phyloP scores from a whole-genome alignment of 2,329 filamentous ascomycete species.

The Aspergillus fischeri region DNA sequence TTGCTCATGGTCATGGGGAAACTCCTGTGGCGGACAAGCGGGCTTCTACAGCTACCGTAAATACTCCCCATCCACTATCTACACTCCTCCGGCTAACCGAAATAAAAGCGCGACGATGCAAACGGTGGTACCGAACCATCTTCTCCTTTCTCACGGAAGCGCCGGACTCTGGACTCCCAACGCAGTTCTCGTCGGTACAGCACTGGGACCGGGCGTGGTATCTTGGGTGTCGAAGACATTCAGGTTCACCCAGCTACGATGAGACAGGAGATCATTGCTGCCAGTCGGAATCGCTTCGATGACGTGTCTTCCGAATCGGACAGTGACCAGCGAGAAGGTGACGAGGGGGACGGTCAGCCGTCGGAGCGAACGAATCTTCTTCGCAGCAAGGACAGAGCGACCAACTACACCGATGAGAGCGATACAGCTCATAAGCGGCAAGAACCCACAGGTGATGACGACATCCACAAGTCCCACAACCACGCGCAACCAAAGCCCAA shows the following conservation, averaged over 20 bases:
- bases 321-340: slow-evolving; percentile 50
- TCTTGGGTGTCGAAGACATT: slow-evolving; percentile 61
- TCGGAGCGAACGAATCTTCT: slow-evolving; percentile 41
- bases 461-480: slow-evolving; percentile 67
- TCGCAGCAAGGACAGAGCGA: slow-evolving; percentile 39
- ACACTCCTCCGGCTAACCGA: slow-evolving; percentile 10
- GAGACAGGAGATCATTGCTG: slow-evolving; percentile 85
- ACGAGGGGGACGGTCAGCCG: slow-evolving; percentile 48
- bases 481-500: slow-evolving; percentile 67
- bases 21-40: slow-evolving; percentile 50
- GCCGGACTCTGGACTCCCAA: slow-evolving; percentile 21
- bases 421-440: slow-evolving; percentile 9
- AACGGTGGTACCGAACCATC: slow-evolving; percentile 24
- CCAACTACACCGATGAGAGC: slow-evolving; percentile 32
- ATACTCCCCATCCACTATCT: slow-evolving; percentile 42
- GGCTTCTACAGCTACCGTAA: slow-evolving; percentile 58
- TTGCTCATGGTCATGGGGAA: slow-evolving; percentile 30
- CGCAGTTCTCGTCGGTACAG: slow-evolving; percentile 34
- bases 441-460: slow-evolving; percentile 21
- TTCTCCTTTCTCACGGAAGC: slow-evolving; percentile 30
- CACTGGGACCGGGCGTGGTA: slow-evolving; percentile 55
- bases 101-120: slow-evolving; percentile 21
- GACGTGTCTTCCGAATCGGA: slow-evolving; percentile 52
- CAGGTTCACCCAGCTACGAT: slow-evolving; percentile 87
- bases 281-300: slow-evolving; percentile 63